Evolutionary conservation across 2,329 filamentous ascomycete genomes (phyloP).

Genomic region (Ceratocystis eucalypticola): DNA sequence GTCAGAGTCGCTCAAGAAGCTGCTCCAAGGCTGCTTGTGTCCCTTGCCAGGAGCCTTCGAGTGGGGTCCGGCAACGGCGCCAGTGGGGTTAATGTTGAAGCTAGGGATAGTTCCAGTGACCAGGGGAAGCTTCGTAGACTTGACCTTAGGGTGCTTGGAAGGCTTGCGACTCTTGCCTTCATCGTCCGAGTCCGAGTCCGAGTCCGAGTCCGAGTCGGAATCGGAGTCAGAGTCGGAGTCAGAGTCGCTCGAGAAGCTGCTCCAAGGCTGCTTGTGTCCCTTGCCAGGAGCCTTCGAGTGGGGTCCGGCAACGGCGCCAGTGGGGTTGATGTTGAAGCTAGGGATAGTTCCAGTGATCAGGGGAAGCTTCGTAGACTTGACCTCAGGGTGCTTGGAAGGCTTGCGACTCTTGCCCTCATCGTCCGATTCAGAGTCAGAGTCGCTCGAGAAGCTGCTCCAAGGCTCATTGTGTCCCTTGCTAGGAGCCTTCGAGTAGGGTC

Average conservation of each 20-base stretch:
- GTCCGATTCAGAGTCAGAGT: background rate
- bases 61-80: background rate
- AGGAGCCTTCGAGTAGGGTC: too few species aligned
- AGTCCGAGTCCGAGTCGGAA: background rate
- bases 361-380: background rate
- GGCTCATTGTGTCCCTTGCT: background rate
- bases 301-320: background rate
- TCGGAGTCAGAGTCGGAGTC: background rate
- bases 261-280: background rate
- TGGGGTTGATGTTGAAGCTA: background rate
- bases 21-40: background rate
- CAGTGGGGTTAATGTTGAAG: background rate
- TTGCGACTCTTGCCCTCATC: background rate
- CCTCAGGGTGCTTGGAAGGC: too few species aligned
- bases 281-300: too few species aligned
- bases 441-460: background rate
- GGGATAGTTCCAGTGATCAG: too few species aligned
- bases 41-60: too few species aligned
- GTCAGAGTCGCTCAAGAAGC: background rate
- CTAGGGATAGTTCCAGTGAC: too few species aligned
- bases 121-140: background rate
- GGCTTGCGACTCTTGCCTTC: background rate
- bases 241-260: background rate
- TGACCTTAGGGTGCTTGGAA: too few species aligned
- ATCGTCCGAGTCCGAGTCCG: background rate